Evolutionary conservation across 371 early-diverging fungal species (phyloP).

Genomic region (Entomophthora muscae): DNA sequence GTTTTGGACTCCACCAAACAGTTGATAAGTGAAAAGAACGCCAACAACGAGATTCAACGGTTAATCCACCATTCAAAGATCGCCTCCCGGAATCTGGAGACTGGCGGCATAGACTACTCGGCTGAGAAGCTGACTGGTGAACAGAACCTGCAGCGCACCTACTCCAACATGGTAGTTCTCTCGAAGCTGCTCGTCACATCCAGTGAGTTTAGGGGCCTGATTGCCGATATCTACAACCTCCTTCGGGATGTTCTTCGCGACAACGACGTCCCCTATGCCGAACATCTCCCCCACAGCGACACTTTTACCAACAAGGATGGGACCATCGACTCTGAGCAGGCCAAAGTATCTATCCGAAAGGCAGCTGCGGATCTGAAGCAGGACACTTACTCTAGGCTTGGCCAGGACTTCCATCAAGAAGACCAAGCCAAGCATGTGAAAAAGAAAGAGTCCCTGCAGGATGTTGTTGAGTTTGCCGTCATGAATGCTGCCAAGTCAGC

Average conservation of each 20-base stretch:
- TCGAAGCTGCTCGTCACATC: slow-evolving; percentile 16
- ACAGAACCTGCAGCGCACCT: background rate
- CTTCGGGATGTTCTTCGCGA: slow-evolving; percentile 13
- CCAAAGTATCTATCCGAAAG: background rate
- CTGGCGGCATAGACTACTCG: slow-evolving; percentile 4
- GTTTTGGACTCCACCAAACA: slow-evolving; percentile 12
- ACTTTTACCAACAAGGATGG: slow-evolving; percentile 4
- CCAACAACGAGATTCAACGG: slow-evolving; percentile 11
- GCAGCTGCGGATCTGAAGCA: background rate
- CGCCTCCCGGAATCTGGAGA: slow-evolving; percentile 3
- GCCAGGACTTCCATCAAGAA: background rate
- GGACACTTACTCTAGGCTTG: background rate
- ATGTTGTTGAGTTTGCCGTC: background rate
- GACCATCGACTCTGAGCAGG: slow-evolving; percentile 6
- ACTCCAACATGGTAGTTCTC: slow-evolving; percentile 10
- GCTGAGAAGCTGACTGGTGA: slow-evolving; percentile 5
- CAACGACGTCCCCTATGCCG: slow-evolving; percentile 8
- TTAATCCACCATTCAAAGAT: slow-evolving; percentile 7
- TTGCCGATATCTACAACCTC: slow-evolving; percentile 16
- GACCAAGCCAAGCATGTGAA: slow-evolving; percentile 3
- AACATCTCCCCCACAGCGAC: slow-evolving; percentile 5
- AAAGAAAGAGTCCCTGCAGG: background rate
- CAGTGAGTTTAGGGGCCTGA: slow-evolving; percentile 18
- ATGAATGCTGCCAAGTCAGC: slow-evolving; percentile 6
- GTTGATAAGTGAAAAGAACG: slow-evolving; percentile 12